Base-by-base conservation (phyloP, 2,329 filamentous ascomycete genomes). In the Cladosporium velox region DNA sequence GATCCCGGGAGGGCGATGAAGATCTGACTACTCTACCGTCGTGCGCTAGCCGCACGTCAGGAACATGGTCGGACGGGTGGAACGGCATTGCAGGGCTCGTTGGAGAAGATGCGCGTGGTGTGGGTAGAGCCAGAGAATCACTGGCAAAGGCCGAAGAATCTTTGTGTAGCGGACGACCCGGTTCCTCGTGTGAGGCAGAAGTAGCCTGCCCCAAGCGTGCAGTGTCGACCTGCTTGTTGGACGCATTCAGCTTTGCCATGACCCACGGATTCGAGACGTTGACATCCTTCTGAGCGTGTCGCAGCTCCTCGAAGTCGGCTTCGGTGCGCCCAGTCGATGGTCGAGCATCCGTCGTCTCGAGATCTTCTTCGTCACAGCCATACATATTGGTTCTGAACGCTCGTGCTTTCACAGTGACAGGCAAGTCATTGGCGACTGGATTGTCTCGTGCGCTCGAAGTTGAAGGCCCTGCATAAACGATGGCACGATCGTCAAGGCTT, bases 201-300 rank as follows among this genome's bases (percentile, higher is more conserved):
- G 2, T 24, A 2, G 44, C 18, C 18, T n/a, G 10, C 8, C 14
- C 55, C n/a, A 30, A 32, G 47, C 26, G 49, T 15, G 32, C 30
- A 34, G 21, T 38, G 2, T 14, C 34, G 14, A 26, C n/a, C n/a
- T 47, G 35, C 15, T 44, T 66, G 38, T 49, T 55, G 26, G 69
- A 66, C 1, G 72, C 64, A 55, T 83, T 83, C 76, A 85, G 78
- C 66, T 80, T 82, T 28, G 83, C 82, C 52, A 82, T 77, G 0
- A 79, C 80, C 81, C 82, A 85, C 1, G 83, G 83, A 67, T 85
- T 84, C 1, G 78, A 81, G 4, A 80, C 64, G 4, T 68, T 73
- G 30, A 74, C 70, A 64, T 78, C 75, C 57, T 70, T 76, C 3
- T 68, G 71, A 26, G 71, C 75, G 47, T 77, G 73, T 35, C 74